phyloP scores from a whole-genome alignment of 176 grass and related monocot genomes.

The Paspalum vaginatum region DNA sequence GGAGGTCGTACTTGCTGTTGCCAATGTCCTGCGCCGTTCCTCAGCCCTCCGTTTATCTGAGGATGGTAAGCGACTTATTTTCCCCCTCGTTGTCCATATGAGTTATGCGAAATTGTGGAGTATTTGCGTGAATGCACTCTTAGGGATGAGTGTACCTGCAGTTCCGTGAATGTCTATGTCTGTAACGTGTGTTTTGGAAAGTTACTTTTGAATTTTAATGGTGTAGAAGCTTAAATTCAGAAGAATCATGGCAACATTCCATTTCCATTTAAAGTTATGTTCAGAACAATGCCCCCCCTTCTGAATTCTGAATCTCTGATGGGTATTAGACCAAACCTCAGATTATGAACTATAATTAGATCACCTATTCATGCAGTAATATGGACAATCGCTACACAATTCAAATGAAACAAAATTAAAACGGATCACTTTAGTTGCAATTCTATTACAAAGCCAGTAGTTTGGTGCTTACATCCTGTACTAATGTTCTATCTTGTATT shows the following conservation, averaged over 20 bases:
- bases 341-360: neutral
- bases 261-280: neutral
- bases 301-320: neutral
- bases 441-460: neutral
- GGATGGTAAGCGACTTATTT: constrained; percentile 50
- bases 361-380: neutral
- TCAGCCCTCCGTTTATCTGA: constrained; percentile 66
- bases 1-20: constrained; percentile 56
- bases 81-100: neutral
- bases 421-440: constrained; percentile 10
- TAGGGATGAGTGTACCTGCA: too few species aligned
- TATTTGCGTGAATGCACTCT: neutral
- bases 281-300: neutral
- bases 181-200: neutral
- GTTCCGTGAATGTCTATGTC: too few species aligned
- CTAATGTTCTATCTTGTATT: constrained; percentile 18
- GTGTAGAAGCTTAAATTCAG: neutral
- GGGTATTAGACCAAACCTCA: neutral
- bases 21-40: constrained; percentile 67
- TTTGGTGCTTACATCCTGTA: constrained; percentile 8
- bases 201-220: neutral
- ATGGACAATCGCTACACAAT: neutral
- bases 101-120: neutral
- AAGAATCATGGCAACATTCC: neutral
- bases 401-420: constrained; percentile 11